Conservation (phyloP, 352 stramenopile genomes). For the Phytophthora quininea region DNA sequence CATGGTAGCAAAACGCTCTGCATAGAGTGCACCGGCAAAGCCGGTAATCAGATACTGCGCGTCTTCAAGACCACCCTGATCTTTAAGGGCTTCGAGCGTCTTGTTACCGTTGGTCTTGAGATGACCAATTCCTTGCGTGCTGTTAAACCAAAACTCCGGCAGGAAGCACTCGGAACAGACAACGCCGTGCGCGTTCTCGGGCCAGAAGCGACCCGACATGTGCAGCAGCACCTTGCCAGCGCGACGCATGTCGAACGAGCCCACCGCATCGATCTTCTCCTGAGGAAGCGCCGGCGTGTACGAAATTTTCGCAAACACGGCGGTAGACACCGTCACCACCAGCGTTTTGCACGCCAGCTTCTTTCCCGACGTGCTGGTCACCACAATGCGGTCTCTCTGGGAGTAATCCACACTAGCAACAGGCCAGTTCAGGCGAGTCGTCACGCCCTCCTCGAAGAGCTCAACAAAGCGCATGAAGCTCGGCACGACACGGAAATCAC, state of each 20-base stretch:
- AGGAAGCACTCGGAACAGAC: constrained; percentile 86
- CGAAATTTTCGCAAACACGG: constrained; percentile 76
- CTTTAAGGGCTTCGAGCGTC: constrained; percentile 12
- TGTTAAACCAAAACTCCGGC: constrained; percentile 88
- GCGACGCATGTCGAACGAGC: constrained; percentile 77
- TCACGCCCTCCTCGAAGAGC: constrained; percentile 55
- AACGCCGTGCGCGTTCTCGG: constrained; percentile 72
- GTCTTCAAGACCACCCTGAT: constrained; percentile 4
- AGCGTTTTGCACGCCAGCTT: constrained; percentile 62
- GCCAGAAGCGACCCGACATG: constrained; percentile 72
- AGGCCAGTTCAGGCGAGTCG: constrained; percentile 57
- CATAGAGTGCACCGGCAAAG: constrained; percentile 72
- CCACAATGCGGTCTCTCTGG: constrained; percentile 44
- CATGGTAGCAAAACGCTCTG: constrained; percentile 55
- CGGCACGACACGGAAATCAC: constrained; percentile 75
- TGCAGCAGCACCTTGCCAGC: constrained; percentile 81
- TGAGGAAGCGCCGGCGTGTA: constrained; percentile 67
- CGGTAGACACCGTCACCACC: constrained; percentile 80
- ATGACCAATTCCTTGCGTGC: constrained; percentile 64
- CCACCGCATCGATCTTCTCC: constrained; percentile 60
- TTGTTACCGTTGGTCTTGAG: constrained; percentile 63
- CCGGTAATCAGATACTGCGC: constrained; percentile 78
- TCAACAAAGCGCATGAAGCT: constrained; percentile 77
- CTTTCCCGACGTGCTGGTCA: constrained; percentile 64
- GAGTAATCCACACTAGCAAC: constrained; percentile 70